These are phyloP conservation scores for Salicornia ramosissima DNA, from an alignment of 148 eudicot species.

Conservation along the genomic window DNA sequence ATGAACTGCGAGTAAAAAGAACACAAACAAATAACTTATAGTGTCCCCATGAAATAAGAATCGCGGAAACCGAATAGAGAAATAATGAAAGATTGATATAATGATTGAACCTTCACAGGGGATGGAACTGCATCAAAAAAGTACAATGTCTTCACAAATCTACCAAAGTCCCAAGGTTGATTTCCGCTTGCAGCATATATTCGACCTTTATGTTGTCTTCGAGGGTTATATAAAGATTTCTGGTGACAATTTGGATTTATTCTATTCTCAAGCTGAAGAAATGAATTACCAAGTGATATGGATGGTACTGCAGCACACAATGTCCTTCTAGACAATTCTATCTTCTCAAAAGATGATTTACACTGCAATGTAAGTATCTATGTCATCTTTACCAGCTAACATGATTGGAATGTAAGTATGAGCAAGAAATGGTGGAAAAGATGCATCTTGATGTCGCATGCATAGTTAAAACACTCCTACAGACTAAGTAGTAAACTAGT, in stretches of 20 bases:
- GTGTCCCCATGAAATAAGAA: constrained; percentile 7
- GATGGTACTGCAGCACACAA: constrained; percentile 32
- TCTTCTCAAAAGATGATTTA: constrained; percentile 37
- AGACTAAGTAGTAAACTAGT: no score
- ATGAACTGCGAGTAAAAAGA: constrained; percentile 45
- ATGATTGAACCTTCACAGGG: constrained; percentile 64
- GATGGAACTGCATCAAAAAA: constrained; percentile 92
- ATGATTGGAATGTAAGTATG: not conserved
- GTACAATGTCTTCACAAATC: constrained; percentile 80
- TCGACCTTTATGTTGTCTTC: constrained; percentile 43
- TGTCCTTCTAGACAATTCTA: constrained; percentile 37
- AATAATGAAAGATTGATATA: constrained; percentile 7
- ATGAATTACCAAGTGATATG: constrained; percentile 52
- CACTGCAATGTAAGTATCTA: constrained; percentile 41
- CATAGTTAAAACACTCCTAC: not conserved
- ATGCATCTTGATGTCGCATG: not conserved
- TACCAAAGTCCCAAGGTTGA: constrained; percentile 92
- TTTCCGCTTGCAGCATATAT: constrained; percentile 56
- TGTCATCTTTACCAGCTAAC: constrained; percentile 10
- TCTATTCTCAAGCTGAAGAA: constrained; percentile 44
- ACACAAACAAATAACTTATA: constrained; percentile 2
- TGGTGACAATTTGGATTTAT: constrained; percentile 26
- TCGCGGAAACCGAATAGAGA: not conserved
- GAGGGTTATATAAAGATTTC: constrained; percentile 27
- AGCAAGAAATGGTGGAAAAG: not conserved